Conservation (phyloP, 768 basidiomycete species). For the Solioccasus polychromus region DNA sequence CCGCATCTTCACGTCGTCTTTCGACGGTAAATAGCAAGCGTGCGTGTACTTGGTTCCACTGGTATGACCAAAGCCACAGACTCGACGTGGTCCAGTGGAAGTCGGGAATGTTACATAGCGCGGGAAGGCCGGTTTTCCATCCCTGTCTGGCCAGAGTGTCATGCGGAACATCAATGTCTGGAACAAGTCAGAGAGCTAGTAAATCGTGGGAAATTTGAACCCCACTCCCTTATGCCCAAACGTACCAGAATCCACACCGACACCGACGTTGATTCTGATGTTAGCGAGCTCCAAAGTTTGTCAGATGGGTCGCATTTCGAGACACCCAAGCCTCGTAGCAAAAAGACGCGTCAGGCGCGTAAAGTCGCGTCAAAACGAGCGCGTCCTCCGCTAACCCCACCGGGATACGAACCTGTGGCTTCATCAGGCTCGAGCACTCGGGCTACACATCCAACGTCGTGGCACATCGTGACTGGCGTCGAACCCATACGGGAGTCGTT, state of each 20-base stretch:
- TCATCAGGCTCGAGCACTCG: not conserved
- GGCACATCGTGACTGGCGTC: conserved; percentile 45
- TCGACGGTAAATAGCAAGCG: too few species aligned
- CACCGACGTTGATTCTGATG: conserved; percentile 12
- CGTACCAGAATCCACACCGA: conserved; percentile 17
- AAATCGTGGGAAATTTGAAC: too few species aligned
- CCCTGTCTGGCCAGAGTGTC: too few species aligned
- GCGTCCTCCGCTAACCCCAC: not conserved
- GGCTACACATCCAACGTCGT: conserved; percentile 40
- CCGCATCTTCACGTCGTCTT: too few species aligned
- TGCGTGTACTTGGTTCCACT: too few species aligned
- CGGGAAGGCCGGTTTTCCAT: too few species aligned
- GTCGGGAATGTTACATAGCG: too few species aligned
- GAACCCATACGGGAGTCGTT: conserved; percentile 47
- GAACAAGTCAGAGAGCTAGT: too few species aligned
- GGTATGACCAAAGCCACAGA: too few species aligned
- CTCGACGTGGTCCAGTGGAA: too few species aligned
- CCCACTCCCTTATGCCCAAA: too few species aligned
- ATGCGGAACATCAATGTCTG: too few species aligned
- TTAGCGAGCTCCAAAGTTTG: conserved; percentile 6
- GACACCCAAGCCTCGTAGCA: conserved; percentile 4
- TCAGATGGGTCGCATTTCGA: conserved; percentile 26
- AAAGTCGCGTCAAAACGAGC: conserved; percentile 14
- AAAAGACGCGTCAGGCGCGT: conserved; percentile 18
- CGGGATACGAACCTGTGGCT: not conserved